A percentile compares a stretch with the other conserved stretches of the same genome.
phyloP scores from a whole-genome alignment of 805 yeast genomes.

The Alloascoidea africana region DNA sequence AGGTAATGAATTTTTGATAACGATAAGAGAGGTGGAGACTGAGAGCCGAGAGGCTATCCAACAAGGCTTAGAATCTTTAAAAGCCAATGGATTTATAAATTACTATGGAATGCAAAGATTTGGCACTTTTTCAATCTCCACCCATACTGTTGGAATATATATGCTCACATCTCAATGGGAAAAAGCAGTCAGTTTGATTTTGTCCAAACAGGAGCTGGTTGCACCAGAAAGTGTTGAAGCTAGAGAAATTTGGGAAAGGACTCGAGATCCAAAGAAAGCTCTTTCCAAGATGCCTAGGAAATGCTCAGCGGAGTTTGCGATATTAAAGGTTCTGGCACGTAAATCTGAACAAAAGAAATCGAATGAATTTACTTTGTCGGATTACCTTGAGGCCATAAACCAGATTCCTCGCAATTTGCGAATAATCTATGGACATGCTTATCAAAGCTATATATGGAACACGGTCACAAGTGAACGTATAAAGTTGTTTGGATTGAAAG shows the following conservation, averaged over 20 bases:
- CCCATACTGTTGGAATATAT: slow-evolving; percentile 71
- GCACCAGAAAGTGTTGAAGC: slow-evolving; percentile 75
- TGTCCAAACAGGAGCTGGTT: slow-evolving; percentile 76
- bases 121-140: slow-evolving; percentile 89
- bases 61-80: slow-evolving; percentile 40
- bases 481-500: slow-evolving; percentile 47
- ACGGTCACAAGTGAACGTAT: slow-evolving; percentile 66
- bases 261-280: slow-evolving; percentile 50
- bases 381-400: slow-evolving; percentile 72
- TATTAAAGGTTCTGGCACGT: slow-evolving; percentile 44
- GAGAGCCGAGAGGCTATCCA: slow-evolving; percentile 23
- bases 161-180: slow-evolving; percentile 66
- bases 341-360: slow-evolving; percentile 29
- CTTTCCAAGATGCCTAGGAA: slow-evolving; percentile 70
- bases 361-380: slow-evolving; percentile 29
- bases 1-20: slow-evolving; percentile 83
- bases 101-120: slow-evolving; percentile 98
- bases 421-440: slow-evolving; percentile 94
- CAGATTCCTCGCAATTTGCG: slow-evolving; percentile 84
- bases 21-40: slow-evolving; percentile 56
- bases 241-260: slow-evolving; percentile 66
- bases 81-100: slow-evolving; percentile 69
- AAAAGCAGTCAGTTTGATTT: slow-evolving; percentile 59
- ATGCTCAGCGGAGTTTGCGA: slow-evolving; percentile 71
- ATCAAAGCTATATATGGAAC: slow-evolving; percentile 95